Evolutionary conservation across 176 grass and related monocot genomes (phyloP), one percentile per base, ranked within the genome.

Genomic region (Areca catechu): DNA sequence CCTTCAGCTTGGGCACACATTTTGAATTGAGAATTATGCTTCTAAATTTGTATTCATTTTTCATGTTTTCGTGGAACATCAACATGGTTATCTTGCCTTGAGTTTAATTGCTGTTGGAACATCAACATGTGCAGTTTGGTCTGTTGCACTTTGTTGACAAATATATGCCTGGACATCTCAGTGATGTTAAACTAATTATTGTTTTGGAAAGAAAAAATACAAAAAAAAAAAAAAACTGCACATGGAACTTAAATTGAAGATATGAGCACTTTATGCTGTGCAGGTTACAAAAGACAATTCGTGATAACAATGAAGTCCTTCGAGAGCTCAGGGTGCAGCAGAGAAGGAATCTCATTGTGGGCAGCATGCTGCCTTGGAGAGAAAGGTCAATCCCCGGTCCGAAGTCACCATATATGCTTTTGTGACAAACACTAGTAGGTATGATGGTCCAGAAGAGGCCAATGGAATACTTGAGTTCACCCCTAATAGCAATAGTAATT

Each of bases 211-310:
- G 20, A 9, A 60, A 48, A 37, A 54, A 28, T 57, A 5, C 49
- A 30, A 24, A 1, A 30, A 37, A 54, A 28, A 61, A 5, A 53
- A 30, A 24, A 1, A 30, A 30, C 0, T 61, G 48, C 66, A 62
- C 65, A 22, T 17, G 66, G 5, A 34, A 74, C n/a, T n/a, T 75
- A 49, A n/a, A 30, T 30, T 30, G 29, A 30, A 7, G 29, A 5
- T 7, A 30, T 4, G 29, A 30, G 7, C 29, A 30, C 29, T 30
- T 30, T 27, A 17, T 47, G 62, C 2, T 20, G 49, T 82, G 61
- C 86, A 96, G 91, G 82, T 81, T 24, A 82, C 53, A 58, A 82
- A 90, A 19, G 74, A 67, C 20, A 87, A 60, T 72, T 61, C 79
- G 30, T 15, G 83, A 96, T 25, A 90, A 60, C 69, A 77, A 34